Base-by-base conservation (phyloP, 257 asterid species). In the Verbena officinalis region DNA sequence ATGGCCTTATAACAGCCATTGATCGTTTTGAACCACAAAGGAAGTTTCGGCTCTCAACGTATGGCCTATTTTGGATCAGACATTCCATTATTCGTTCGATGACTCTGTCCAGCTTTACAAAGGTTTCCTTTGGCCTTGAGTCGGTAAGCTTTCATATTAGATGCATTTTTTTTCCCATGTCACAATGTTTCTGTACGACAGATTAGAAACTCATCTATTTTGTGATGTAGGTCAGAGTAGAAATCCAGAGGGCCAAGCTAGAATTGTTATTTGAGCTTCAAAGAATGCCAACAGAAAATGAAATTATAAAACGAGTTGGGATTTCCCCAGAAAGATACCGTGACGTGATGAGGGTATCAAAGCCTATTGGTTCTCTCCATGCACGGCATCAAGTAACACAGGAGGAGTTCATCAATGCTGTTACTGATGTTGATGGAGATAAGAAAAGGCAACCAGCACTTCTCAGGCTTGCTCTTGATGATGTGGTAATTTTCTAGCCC, bases 41-140 rank as follows among this genome's bases (percentile, higher is more conserved):
- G 64, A 90, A 73, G 48, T 69, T 74, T 34, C 75, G 69, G 8
- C 79, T 74, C 55, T 74, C 79, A 23, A 93, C 99, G 2, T 93
- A 93, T 72, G 89, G 95, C 44, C 88, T 90, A 53, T 93, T 93
- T 67, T 93, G 97, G 97, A 93, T 93, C 65, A 84, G 95, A 73
- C 97, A 93, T 73, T 86, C 96, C 61, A 79, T 90, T 53, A 69
- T 83, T 67, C 99, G 99, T 17, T 90, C 92, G 1, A 83, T 93
- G 89, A 93, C 99, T 3, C 75, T 86, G 21, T 83, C 99, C 56
- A 93, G 96, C 86, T 90, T 93, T 82, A 93, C 88, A 44, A 90
- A 84, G 83, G 95, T 93, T 71, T 75, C 99, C 31, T 90, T 90
- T 61, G 97, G 99, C 70, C 92, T 90, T 50, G 95, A 93, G 63